A percentile compares a stretch with the other conserved stretches of the same genome.
These are phyloP conservation scores for Serendipita vermifera DNA, from an alignment of 768 basidiomycete species.

Conservation along the genomic window DNA sequence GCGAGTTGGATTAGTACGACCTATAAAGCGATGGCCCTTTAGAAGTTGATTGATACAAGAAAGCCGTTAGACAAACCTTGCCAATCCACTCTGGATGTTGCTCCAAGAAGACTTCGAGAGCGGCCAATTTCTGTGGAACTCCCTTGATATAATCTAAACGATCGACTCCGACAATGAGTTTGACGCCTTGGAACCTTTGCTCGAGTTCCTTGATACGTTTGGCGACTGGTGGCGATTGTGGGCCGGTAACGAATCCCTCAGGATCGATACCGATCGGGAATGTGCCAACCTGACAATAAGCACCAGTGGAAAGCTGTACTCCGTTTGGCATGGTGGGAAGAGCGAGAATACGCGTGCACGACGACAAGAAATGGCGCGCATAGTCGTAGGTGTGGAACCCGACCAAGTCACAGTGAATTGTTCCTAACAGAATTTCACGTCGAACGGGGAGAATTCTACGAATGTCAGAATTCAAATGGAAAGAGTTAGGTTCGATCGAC, in stretches of 20 bases:
- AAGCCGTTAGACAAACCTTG: slow-evolving; percentile 41
- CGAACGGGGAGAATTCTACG: slow-evolving; percentile 88
- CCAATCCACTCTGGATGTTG: slow-evolving; percentile 99
- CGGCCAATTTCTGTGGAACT: slow-evolving; percentile 95
- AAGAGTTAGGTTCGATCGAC: slow-evolving; percentile 20
- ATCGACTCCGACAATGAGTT: slow-evolving; percentile 97
- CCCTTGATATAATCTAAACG: slow-evolving; percentile 99
- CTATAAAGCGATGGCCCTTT: slow-evolving; percentile 26
- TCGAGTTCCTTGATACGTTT: slow-evolving; percentile 70
- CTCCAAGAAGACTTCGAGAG: slow-evolving; percentile 87
- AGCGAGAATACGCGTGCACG: slow-evolving; percentile 90
- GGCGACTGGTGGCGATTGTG: slow-evolving; percentile 68
- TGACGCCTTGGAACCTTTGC: slow-evolving; percentile 84
- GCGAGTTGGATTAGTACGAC: slow-evolving; percentile 95
- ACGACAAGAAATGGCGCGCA: slow-evolving; percentile 97
- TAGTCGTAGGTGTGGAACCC: slow-evolving; percentile 99
- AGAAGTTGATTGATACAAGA: background rate
- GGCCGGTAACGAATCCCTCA: slow-evolving; percentile 72
- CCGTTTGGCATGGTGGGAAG: slow-evolving; percentile 97
- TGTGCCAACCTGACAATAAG: slow-evolving; percentile 92
- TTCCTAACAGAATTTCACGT: slow-evolving; percentile 91
- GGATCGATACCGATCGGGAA: slow-evolving; percentile 99
- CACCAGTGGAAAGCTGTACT: slow-evolving; percentile 79
- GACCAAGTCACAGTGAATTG: slow-evolving; percentile 91
- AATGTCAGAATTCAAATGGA: background rate